Evolutionary conservation across 768 basidiomycete genomes (phyloP).

Genomic region (Austroboletus festivus): DNA sequence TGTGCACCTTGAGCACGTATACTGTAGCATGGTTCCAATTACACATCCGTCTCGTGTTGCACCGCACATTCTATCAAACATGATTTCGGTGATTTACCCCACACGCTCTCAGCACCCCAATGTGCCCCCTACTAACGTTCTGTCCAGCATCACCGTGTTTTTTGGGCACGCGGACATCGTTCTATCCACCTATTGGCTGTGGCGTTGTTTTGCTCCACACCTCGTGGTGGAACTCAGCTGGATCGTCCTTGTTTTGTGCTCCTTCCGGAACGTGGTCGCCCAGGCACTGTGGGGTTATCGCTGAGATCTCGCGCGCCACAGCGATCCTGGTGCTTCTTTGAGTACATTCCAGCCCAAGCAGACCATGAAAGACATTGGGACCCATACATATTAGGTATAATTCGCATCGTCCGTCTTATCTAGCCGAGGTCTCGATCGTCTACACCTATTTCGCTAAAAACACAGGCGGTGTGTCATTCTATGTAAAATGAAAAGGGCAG

Average conservation of each 20-base stretch:
- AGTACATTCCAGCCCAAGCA: not conserved
- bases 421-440: conserved; percentile 8
- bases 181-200: conserved; percentile 1
- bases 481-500: conserved; percentile 8
- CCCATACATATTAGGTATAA: conserved; percentile 6
- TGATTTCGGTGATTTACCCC: conserved; percentile 20
- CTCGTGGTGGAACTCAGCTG: conserved; percentile 12
- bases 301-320: conserved; percentile 25
- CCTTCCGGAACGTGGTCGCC: conserved; percentile 12
- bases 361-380: not conserved
- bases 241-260: conserved; percentile 8
- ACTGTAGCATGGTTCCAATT: not conserved
- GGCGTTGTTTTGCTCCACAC: conserved; percentile 11
- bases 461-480: conserved; percentile 4
- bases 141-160: not conserved
- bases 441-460: not conserved
- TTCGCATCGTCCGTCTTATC: conserved; percentile 11
- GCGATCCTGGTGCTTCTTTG: conserved; percentile 6
- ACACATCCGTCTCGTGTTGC: conserved; percentile 3
- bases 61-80: not conserved
- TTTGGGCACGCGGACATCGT: conserved; percentile 1
- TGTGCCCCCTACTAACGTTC: not conserved
- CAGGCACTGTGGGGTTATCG: conserved; percentile 17
- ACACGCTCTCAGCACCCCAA: conserved; percentile 4
- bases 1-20: conserved; percentile 8